Evolutionary conservation across 2,329 filamentous ascomycete genomes (phyloP).

Genomic region (Epichloe hybrida): DNA sequence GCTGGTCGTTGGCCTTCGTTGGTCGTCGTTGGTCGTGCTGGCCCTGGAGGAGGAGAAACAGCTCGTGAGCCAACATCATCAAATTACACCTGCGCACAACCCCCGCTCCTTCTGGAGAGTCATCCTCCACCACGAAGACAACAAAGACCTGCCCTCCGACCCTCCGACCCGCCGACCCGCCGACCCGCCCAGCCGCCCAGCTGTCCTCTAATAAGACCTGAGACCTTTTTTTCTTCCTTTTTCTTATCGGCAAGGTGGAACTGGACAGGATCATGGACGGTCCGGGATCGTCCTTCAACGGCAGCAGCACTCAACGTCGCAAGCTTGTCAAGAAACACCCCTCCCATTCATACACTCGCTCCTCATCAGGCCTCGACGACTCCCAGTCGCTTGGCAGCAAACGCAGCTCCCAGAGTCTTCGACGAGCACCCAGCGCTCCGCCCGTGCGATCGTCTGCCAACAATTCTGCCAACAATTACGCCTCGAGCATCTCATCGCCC

Average conservation of each 20-base stretch:
- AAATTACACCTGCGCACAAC: not conserved
- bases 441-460: conserved; percentile 31
- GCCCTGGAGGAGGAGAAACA: not conserved
- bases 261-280: conserved; percentile 31
- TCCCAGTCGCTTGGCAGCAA: conserved; percentile 45
- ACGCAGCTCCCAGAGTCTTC: conserved; percentile 50
- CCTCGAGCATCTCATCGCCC: conserved; percentile 36
- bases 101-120: not conserved
- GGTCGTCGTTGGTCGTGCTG: not conserved
- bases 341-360: conserved; percentile 26
- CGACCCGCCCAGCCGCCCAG: not conserved
- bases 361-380: conserved; percentile 41
- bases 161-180: not conserved
- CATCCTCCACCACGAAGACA: not conserved
- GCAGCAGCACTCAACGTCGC: conserved; percentile 40
- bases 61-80: not conserved
- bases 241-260: conserved; percentile 9
- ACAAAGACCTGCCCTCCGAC: not conserved
- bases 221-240: conserved; percentile 7
- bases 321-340: conserved; percentile 51
- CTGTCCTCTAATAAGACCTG: conserved; percentile 7
- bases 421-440: conserved; percentile 47
- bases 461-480: conserved; percentile 35
- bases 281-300: conserved; percentile 29
- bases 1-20: not conserved